Evolutionary conservation across 345 rosid genomes (phyloP).

Genomic region (Heritiera littoralis): DNA sequence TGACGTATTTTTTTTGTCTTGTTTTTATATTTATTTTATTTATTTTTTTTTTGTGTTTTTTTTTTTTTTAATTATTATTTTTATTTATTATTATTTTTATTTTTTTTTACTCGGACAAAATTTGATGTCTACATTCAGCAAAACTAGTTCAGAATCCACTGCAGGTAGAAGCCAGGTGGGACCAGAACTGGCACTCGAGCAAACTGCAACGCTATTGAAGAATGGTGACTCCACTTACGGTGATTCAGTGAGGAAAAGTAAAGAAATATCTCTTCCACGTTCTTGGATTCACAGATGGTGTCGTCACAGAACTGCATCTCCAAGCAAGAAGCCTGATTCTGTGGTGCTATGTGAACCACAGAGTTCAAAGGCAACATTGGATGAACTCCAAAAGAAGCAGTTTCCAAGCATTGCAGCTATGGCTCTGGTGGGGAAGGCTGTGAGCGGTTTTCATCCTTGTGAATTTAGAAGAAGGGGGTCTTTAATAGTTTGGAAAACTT

Average conservation of each 20-base stretch:
- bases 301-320: constrained; percentile 31
- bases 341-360: constrained; percentile 41
- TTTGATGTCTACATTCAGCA: too few species aligned
- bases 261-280: constrained; percentile 40
- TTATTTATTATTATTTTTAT: too few species aligned
- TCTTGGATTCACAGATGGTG: constrained; percentile 86
- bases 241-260: constrained; percentile 30
- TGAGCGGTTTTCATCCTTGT: constrained; percentile 59
- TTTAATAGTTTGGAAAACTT: constrained; percentile 63
- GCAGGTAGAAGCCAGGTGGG: constrained; percentile 30
- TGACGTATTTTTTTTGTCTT: too few species aligned
- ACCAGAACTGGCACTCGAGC: constrained; percentile 28
- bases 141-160: constrained; percentile 37
- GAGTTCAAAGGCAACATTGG: constrained; percentile 34
- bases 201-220: constrained; percentile 21
- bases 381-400: constrained; percentile 51
- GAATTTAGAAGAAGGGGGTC: constrained; percentile 54
- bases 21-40: too few species aligned
- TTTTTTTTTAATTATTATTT: too few species aligned
- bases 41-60: too few species aligned
- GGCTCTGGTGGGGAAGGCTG: constrained; percentile 94
- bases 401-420: constrained; percentile 92
- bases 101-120: too few species aligned
- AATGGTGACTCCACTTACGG: constrained; percentile 34
- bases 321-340: constrained; percentile 29